Conservation (phyloP, 306 rosid species). For the Bauhinia variegata region DNA sequence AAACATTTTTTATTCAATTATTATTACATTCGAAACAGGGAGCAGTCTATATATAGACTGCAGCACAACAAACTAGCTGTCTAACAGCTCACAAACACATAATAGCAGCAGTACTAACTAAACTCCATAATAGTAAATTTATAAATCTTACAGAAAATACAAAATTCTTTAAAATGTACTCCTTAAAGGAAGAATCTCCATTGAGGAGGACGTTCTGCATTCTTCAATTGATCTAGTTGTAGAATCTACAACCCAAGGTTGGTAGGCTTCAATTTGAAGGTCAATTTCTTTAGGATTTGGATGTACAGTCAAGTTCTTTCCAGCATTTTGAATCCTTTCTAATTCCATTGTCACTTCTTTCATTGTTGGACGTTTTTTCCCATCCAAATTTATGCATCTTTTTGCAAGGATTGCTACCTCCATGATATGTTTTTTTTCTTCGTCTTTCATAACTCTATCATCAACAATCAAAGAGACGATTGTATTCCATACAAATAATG, state of each 20-base stretch:
- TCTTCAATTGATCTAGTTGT: background rate
- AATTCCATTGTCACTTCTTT: too few species aligned
- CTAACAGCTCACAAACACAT: too few species aligned
- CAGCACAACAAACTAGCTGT: too few species aligned
- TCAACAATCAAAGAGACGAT: slow-evolving; percentile 40
- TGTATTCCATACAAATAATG: slow-evolving; percentile 21
- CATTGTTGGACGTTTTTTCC: too few species aligned
- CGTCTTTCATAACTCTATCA: slow-evolving; percentile 34
- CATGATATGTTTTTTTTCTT: slow-evolving; percentile 31
- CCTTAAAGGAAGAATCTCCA: background rate
- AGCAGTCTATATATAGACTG: too few species aligned
- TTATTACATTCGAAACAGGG: too few species aligned
- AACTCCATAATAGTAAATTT: too few species aligned
- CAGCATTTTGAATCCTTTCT: too few species aligned
- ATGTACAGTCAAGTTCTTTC: background rate
- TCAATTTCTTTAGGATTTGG: slow-evolving; percentile 28
- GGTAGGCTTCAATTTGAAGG: background rate
- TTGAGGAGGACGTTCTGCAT: background rate
- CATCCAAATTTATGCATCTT: too few species aligned
- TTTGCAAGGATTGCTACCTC: slow-evolving; percentile 51
- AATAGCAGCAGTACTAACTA: too few species aligned
- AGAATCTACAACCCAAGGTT: background rate
- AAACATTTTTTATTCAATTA: too few species aligned
- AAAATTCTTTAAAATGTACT: background rate
- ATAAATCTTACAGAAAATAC: too few species aligned